Evolutionary conservation across 768 basidiomycete species (phyloP).

Genomic region (Panellus pusillus): DNA sequence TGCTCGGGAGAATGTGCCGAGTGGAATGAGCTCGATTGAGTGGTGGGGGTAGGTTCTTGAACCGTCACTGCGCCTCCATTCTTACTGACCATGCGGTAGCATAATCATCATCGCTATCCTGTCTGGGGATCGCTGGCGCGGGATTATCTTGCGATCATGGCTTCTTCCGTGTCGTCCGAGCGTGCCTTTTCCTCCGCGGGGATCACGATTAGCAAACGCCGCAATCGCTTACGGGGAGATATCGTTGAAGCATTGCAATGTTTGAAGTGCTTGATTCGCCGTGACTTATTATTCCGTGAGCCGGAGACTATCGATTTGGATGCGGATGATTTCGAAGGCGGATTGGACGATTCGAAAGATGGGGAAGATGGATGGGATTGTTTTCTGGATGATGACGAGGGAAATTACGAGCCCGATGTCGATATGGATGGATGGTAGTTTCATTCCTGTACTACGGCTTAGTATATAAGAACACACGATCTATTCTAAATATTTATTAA

Average conservation of each 20-base stretch:
- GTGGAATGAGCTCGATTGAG: not conserved
- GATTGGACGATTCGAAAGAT: too few species aligned
- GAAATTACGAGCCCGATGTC: too few species aligned
- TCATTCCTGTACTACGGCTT: too few species aligned
- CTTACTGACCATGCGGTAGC: not conserved
- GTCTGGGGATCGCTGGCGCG: constrained; percentile 27
- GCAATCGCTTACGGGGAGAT: constrained; percentile 24
- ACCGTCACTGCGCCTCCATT: too few species aligned
- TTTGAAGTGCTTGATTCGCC: constrained; percentile 19
- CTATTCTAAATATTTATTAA: too few species aligned
- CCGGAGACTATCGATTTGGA: not conserved
- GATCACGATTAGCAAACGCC: constrained; percentile 22
- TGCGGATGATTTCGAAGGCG: too few species aligned
- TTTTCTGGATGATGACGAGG: too few species aligned
- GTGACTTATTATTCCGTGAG: too few species aligned
- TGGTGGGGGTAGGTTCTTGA: not conserved
- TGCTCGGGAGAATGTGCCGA: not conserved
- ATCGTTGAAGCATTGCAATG: constrained; percentile 28
- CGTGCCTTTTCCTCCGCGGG: constrained; percentile 29
- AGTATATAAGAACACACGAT: too few species aligned
- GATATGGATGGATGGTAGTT: too few species aligned
- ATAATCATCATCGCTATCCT: constrained; percentile 12
- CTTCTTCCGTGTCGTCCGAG: constrained; percentile 31
- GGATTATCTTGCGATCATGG: constrained; percentile 30
- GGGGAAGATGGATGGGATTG: too few species aligned